Base-by-base conservation (phyloP, 2,329 filamentous ascomycete species). In the Parafenestella ontariensis region DNA sequence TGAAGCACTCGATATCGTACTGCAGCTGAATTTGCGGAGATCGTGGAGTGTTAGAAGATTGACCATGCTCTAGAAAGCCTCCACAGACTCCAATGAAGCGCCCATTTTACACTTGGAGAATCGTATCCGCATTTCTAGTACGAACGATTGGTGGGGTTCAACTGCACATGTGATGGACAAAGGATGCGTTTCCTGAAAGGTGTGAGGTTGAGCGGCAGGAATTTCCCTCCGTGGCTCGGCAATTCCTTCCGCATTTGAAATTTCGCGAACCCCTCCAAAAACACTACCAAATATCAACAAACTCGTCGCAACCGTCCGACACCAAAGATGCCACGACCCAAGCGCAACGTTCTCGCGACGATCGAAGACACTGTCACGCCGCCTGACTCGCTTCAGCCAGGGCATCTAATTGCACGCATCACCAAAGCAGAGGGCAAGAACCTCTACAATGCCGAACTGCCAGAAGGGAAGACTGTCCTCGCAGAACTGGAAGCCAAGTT, bases 351-450 rank as follows among this genome's bases (percentile, higher is more conserved):
- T 49, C 85, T 89, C 52, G 91, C 91, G 18, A 91, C 91, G 15
- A 90, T 89, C 43, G 87, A 93, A 71, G 89, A 91, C 75, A 82
- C 87, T 80, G 73, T 87, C 78, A 75, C 79, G 72, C 75, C 89
- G 72, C 79, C 93, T 80, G 72, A 78, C 52, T 69, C 73, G 6
- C 77, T 89, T 18, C 54, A 78, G 5, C 65, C 76, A n/a, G 75
- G 74, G 28, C 84, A 88, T 69, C 81, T 82, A 46, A 85, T 99
- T 55, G 92, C 90, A 17, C 89, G 88, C 52, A 88, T 97, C 53
- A 78, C 90, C 70, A 90, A 91, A 75, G 89, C 89, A 39, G 89
- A 92, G 64, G 94, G 94, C 63, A 96, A 96, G 79, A 96, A 90
- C 75, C 82, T 96, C 37, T 98, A 96, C 81, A 85, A 85, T 39